Evolutionary conservation across 371 early-diverging fungal species (phyloP).

Genomic region (Parasitella parasitica): DNA sequence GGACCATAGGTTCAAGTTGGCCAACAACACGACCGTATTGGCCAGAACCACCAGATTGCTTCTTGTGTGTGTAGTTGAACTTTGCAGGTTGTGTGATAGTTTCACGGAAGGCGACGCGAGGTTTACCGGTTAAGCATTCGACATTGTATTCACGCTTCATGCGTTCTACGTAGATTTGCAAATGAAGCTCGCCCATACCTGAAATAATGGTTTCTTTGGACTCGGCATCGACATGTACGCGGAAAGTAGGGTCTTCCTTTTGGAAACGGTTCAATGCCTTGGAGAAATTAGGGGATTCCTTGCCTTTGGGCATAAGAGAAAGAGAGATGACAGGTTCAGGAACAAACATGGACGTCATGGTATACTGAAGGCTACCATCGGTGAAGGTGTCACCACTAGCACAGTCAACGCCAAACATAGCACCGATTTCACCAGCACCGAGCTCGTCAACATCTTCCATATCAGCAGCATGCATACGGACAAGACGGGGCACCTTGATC

Average conservation of each 20-base stretch:
- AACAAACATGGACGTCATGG: conserved; percentile 98
- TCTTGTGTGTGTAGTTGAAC: conserved; percentile 98
- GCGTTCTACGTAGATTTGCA: conserved; percentile 95
- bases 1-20: conserved; percentile 84
- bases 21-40: conserved; percentile 95
- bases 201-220: conserved; percentile 92
- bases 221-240: conserved; percentile 91
- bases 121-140: conserved; percentile 93
- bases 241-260: conserved; percentile 98
- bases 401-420: conserved; percentile 98
- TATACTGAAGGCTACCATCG: conserved; percentile 77
- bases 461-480: conserved; percentile 98
- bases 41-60: conserved; percentile 97
- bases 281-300: conserved; percentile 91
- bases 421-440: conserved; percentile 97
- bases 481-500: conserved; percentile 94
- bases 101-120: conserved; percentile 97
- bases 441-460: conserved; percentile 97
- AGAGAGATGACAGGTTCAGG: conserved; percentile 97
- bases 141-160: conserved; percentile 96
- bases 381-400: conserved; percentile 97
- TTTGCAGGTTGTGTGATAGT: conserved; percentile 75
- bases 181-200: conserved; percentile 93
- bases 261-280: conserved; percentile 95
- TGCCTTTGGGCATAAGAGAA: conserved; percentile 85